Percentiles rank a stretch among this genome's conserved stretches.
Conservation (phyloP, 116 monocot species). For the Trichopus zeylanicus region DNA sequence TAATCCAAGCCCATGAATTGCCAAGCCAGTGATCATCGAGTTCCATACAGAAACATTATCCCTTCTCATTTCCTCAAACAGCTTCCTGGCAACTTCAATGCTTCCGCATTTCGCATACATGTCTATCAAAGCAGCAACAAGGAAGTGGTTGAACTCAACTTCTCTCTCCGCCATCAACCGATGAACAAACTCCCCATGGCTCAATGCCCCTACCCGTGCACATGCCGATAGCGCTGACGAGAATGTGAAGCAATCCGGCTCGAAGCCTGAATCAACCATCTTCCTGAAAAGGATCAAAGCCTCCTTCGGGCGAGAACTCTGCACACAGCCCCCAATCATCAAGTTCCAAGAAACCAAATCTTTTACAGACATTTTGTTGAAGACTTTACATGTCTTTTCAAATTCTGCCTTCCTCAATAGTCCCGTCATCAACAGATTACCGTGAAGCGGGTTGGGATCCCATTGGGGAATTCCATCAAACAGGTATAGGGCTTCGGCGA, state of each 20-base stretch:
- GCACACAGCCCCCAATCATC: slow-evolving; percentile 27
- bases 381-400: slow-evolving; percentile 21
- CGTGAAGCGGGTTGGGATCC: slow-evolving; percentile 18
- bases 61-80: slow-evolving; percentile 14
- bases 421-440: slow-evolving; percentile 29
- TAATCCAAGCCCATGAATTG: slow-evolving; percentile 31
- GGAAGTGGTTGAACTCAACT: slow-evolving; percentile 24
- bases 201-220: slow-evolving; percentile 27
- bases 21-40: slow-evolving; percentile 40
- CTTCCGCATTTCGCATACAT: slow-evolving; percentile 59
- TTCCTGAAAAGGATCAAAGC: slow-evolving; percentile 22
- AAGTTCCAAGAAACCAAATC: slow-evolving; percentile 56
- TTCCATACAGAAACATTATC: slow-evolving; percentile 36
- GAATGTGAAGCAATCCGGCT: slow-evolving; percentile 42
- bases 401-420: slow-evolving; percentile 14
- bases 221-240: slow-evolving; percentile 34
- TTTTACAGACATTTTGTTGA: slow-evolving; percentile 18
- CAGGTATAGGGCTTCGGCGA: slow-evolving; percentile 22
- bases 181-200: slow-evolving; percentile 24
- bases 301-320: slow-evolving; percentile 9
- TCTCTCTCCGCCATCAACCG: slow-evolving; percentile 18
- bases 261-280: slow-evolving; percentile 29
- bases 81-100: slow-evolving; percentile 19
- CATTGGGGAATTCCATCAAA: slow-evolving; percentile 15
- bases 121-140: slow-evolving; percentile 43